Percentiles rank a stretch among this genome's conserved stretches.
Evolutionary conservation across 1,139 yeast species (phyloP).

Genomic region (Geotrichum carabidarum): DNA sequence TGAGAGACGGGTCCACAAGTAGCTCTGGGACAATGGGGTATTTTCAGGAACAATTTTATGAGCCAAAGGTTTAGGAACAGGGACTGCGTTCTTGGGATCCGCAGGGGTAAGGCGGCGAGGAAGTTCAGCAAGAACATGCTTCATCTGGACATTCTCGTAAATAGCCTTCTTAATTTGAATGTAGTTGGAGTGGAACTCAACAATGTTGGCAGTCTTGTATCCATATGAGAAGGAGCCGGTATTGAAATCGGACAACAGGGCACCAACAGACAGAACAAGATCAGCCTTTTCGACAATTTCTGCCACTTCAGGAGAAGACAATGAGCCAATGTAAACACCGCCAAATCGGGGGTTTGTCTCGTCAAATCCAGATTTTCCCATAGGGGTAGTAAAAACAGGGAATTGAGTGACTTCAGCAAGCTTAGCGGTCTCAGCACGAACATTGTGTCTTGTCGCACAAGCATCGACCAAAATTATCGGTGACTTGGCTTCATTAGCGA

Average conservation of each 20-base stretch:
- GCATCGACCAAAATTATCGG: conserved; percentile 83
- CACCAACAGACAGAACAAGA: conserved; percentile 76
- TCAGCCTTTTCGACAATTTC: conserved; percentile 73
- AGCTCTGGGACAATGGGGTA: conserved; percentile 59
- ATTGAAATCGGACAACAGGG: conserved; percentile 79
- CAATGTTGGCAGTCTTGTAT: conserved; percentile 70
- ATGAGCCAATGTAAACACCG: conserved; percentile 80
- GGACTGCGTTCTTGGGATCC: conserved; percentile 20
- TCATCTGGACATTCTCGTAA: conserved; percentile 76
- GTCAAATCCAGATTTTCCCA: conserved; percentile 81
- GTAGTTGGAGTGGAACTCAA: conserved; percentile 88
- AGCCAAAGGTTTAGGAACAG: conserved; percentile 24
- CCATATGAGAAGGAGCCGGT: conserved; percentile 85
- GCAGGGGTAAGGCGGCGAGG: conserved; percentile 23
- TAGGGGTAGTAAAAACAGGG: conserved; percentile 83
- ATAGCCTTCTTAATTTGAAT: conserved; percentile 71
- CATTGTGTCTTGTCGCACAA: conserved; percentile 75
- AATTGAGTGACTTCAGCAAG: conserved; percentile 67
- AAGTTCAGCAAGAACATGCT: conserved; percentile 54
- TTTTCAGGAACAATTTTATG: conserved; percentile 25
- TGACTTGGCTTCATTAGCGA: conserved; percentile 54
- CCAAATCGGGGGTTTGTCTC: conserved; percentile 73
- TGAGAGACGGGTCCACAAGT: conserved; percentile 74
- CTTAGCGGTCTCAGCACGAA: conserved; percentile 54
- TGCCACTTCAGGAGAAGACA: conserved; percentile 70